Evolutionary conservation across 2,329 filamentous ascomycete genomes (phyloP).

Genomic region (Dichotomopilus funicola): DNA sequence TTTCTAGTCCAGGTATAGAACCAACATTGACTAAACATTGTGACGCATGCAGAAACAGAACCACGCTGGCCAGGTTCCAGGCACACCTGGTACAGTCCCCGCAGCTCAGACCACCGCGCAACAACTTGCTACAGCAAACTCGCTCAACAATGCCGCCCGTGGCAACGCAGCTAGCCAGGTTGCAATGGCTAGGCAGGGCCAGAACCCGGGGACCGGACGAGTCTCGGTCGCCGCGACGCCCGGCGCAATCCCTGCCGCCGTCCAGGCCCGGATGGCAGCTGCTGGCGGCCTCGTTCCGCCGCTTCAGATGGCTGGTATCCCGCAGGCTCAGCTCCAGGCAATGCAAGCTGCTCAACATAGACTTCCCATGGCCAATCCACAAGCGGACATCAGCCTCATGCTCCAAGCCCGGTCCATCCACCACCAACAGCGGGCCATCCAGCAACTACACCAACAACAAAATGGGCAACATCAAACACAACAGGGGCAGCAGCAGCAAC

Average conservation of each 20-base stretch:
- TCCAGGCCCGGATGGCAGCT: conserved; percentile 41
- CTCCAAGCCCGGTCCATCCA: conserved; percentile 61
- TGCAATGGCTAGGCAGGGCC: conserved; percentile 38
- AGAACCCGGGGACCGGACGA: conserved; percentile 35
- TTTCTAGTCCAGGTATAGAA: not conserved
- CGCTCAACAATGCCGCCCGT: conserved; percentile 33
- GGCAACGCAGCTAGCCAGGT: conserved; percentile 40
- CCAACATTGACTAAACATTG: not conserved
- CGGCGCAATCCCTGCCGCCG: conserved; percentile 43
- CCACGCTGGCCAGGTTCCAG: conserved; percentile 40
- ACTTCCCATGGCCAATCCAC: conserved; percentile 45
- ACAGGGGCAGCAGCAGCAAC: conserved; percentile 4
- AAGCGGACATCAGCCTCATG: conserved; percentile 49
- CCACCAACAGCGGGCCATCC: conserved; percentile 51
- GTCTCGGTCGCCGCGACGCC: conserved; percentile 49
- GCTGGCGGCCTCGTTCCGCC: conserved; percentile 45
- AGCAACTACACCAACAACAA: conserved; percentile 27
- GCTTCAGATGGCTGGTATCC: conserved; percentile 57
- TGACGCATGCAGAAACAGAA: conserved; percentile 24
- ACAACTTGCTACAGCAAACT: conserved; percentile 22
- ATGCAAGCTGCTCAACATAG: conserved; percentile 49
- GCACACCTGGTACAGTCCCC: conserved; percentile 33
- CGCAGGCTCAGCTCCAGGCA: conserved; percentile 64
- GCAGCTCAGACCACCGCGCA: conserved; percentile 31
- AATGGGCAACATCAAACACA: not conserved